These are phyloP conservation scores for Trichoderma harzianum DNA, from an alignment of 2,329 filamentous ascomycete species.

Conservation along the genomic window DNA sequence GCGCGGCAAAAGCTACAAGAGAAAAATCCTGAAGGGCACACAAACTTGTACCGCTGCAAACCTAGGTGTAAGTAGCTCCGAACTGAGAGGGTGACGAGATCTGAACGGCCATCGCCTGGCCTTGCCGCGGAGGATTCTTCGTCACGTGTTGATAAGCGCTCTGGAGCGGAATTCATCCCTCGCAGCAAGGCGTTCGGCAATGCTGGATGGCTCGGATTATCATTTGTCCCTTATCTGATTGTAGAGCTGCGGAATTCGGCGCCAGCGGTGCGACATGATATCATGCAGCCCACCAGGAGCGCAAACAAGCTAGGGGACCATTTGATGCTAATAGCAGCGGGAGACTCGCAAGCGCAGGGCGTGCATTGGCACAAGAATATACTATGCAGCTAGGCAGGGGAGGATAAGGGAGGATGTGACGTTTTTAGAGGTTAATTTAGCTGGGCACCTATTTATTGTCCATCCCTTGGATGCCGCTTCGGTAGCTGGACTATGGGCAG, in stretches of 20 bases:
- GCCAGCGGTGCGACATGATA: slow-evolving; percentile 3
- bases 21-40: slow-evolving; percentile 4
- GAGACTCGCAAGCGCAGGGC: background rate
- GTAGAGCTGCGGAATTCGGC: slow-evolving; percentile 4
- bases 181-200: background rate
- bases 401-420: background rate
- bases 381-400: background rate
- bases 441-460: background rate
- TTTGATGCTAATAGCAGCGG: background rate
- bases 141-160: slow-evolving; percentile 36
- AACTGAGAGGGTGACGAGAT: slow-evolving; percentile 36
- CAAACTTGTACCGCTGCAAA: slow-evolving; percentile 32
- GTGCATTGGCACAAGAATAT: background rate
- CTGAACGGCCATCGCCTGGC: slow-evolving; percentile 30
- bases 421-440: background rate
- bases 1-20: background rate
- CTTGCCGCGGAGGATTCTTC: slow-evolving; percentile 29
- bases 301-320: background rate
- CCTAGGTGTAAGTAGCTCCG: slow-evolving; percentile 31
- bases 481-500: background rate
- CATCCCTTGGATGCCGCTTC: background rate
- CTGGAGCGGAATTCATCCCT: background rate
- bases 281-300: slow-evolving; percentile 5
- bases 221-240: slow-evolving; percentile 8
- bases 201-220: background rate